These are phyloP conservation scores for Phytophthora rubi DNA, from an alignment of 352 stramenopile species.

Conservation along the genomic window DNA sequence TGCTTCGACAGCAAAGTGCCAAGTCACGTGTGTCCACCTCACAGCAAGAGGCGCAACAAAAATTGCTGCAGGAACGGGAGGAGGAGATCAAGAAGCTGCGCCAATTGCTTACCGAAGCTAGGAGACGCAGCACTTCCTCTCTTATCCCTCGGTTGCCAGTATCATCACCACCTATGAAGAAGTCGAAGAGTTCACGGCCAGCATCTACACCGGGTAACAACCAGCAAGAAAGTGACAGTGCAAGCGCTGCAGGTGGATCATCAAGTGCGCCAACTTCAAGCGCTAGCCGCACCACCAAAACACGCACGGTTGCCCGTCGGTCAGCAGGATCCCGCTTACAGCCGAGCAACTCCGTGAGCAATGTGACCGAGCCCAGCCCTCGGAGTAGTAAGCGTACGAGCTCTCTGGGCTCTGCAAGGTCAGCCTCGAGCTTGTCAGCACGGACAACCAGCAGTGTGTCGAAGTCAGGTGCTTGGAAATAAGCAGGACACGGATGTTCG, in stretches of 20 bases:
- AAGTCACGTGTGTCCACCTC: conserved; percentile 72
- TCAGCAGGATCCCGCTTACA: conserved; percentile 31
- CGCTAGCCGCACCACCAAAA: conserved; percentile 28
- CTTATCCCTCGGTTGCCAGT: conserved; percentile 68
- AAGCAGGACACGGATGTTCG: conserved; percentile 7
- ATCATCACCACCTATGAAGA: conserved; percentile 52
- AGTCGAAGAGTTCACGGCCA: conserved; percentile 42
- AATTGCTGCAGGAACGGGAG: conserved; percentile 76
- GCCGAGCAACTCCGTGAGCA: conserved; percentile 18
- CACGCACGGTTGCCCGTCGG: conserved; percentile 14
- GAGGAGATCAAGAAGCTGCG: conserved; percentile 84
- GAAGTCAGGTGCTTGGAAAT: conserved; percentile 39
- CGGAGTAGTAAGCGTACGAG: conserved; percentile 30
- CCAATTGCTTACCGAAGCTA: conserved; percentile 71
- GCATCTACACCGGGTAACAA: conserved; percentile 31
- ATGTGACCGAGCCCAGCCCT: conserved; percentile 27
- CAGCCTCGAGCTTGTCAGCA: conserved; percentile 12
- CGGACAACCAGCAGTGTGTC: conserved; percentile 23
- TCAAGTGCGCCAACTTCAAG: conserved; percentile 11
- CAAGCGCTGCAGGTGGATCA: conserved; percentile 7
- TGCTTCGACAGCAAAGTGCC: conserved; percentile 67
- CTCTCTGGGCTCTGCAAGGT: conserved; percentile 26
- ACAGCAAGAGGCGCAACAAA: conserved; percentile 73
- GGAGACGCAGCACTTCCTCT: conserved; percentile 70
- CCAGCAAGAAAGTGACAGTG: conserved; percentile 40